A percentile compares a stretch with the other conserved stretches of the same genome.
Evolutionary conservation across 768 basidiomycete species (phyloP).

Genomic region (Scleroderma bovista): DNA sequence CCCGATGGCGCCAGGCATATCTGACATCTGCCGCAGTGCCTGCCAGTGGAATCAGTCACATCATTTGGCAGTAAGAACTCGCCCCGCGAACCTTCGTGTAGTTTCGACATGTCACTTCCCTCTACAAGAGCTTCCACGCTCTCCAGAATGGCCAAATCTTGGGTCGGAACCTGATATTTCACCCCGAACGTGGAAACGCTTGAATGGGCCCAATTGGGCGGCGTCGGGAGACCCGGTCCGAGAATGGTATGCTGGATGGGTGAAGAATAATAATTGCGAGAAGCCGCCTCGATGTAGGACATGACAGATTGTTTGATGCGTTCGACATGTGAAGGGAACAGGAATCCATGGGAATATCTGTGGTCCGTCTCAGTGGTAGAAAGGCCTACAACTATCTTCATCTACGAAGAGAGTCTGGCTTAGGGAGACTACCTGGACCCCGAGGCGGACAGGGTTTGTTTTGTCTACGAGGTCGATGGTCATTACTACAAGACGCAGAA

Average conservation of each 20-base stretch:
- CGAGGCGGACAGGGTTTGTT: too few species aligned
- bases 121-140: conserved; percentile 92
- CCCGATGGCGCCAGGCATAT: conserved; percentile 67
- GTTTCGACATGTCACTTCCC: conserved; percentile 75
- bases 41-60: conserved; percentile 21
- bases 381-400: too few species aligned
- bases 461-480: too few species aligned
- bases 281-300: conserved; percentile 43
- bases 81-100: conserved; percentile 51
- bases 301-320: conserved; percentile 57
- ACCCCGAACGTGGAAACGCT: conserved; percentile 83
- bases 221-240: conserved; percentile 33
- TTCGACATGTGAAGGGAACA: conserved; percentile 85
- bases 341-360: conserved; percentile 93
- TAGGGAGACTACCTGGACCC: too few species aligned
- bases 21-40: conserved; percentile 54
- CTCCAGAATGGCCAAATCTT: conserved; percentile 58
- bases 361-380: conserved; percentile 1
- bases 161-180: conserved; percentile 64
- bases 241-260: conserved; percentile 21
- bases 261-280: conserved; percentile 30
- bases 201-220: conserved; percentile 69
- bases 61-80: background rate
- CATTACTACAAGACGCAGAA: too few species aligned
- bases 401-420: too few species aligned